Conservation (phyloP, 169 alveolate genomes). For the Plasmodium inui region DNA sequence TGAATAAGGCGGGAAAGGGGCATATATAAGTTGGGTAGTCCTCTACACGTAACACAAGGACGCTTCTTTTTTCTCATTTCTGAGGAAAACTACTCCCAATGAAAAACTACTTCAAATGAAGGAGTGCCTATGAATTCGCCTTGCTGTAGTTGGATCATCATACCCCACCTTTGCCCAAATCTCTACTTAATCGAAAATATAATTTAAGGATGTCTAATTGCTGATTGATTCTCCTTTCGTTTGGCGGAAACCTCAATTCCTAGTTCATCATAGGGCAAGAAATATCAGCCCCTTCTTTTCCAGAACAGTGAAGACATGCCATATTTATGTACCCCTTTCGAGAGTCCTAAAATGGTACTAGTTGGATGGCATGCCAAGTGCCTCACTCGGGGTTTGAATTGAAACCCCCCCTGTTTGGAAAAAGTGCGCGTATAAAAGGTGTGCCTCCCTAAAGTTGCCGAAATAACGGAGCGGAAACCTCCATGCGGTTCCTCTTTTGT, state of each 20-base stretch:
- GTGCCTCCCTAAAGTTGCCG: background rate
- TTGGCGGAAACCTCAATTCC: background rate
- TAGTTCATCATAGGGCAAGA: background rate
- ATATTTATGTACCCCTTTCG: background rate
- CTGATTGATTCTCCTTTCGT: background rate
- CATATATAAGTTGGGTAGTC: too few relatives aligned
- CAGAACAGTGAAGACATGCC: background rate
- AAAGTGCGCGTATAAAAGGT: background rate
- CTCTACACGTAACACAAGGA: too few relatives aligned
- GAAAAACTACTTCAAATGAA: background rate
- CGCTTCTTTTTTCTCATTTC: too few relatives aligned
- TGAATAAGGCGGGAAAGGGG: too few relatives aligned
- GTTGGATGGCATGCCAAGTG: background rate
- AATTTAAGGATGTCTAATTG: too few relatives aligned
- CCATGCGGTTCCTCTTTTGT: background rate
- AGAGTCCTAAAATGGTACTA: background rate
- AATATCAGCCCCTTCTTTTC: background rate
- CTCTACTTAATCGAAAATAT: too few relatives aligned
- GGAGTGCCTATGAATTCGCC: background rate
- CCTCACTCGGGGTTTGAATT: background rate
- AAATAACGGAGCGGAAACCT: background rate
- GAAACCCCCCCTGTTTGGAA: background rate
- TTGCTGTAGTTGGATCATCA: background rate
- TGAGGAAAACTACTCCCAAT: background rate
- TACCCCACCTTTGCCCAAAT: background rate